These are phyloP conservation scores for Lactarius sp. DNA, from an alignment of 768 basidiomycete species.

Conservation along the genomic window DNA sequence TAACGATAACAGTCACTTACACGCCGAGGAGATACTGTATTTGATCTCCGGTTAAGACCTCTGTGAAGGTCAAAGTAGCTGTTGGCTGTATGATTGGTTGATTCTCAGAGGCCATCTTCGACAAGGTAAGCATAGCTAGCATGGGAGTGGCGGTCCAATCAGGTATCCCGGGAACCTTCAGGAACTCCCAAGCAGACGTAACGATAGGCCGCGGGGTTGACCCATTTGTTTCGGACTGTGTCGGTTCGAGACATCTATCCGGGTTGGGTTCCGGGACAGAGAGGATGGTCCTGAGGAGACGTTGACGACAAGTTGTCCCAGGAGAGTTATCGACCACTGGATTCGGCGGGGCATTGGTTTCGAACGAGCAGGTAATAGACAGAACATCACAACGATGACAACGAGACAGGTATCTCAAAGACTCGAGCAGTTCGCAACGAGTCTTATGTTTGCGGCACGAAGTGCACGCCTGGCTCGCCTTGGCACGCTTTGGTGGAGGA, in stretches of 20 bases:
- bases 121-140: conserved; percentile 42
- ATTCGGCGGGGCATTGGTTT: conserved; percentile 32
- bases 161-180: conserved; percentile 36
- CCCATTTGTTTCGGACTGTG: conserved; percentile 6
- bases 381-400: conserved; percentile 51
- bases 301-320: neutral
- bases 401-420: conserved; percentile 31
- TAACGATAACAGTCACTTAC: conserved; percentile 7
- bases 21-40: conserved; percentile 16
- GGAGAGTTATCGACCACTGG: conserved; percentile 26
- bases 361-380: conserved; percentile 43
- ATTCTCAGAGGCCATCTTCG: conserved; percentile 28
- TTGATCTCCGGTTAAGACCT: conserved; percentile 18
- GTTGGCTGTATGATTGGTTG: conserved; percentile 29
- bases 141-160: conserved; percentile 45
- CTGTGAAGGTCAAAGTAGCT: conserved; percentile 17
- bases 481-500: conserved; percentile 18
- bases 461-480: conserved; percentile 35
- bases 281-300: neutral
- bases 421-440: conserved; percentile 47
- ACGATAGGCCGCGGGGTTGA: conserved; percentile 15
- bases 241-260: conserved; percentile 13
- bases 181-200: conserved; percentile 37
- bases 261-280: neutral
- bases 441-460: conserved; percentile 47